Percentiles rank a stretch among this genome's conserved stretches.
phyloP scores from a whole-genome alignment of 257 asterid genomes.

The Hygrophila difformis region DNA sequence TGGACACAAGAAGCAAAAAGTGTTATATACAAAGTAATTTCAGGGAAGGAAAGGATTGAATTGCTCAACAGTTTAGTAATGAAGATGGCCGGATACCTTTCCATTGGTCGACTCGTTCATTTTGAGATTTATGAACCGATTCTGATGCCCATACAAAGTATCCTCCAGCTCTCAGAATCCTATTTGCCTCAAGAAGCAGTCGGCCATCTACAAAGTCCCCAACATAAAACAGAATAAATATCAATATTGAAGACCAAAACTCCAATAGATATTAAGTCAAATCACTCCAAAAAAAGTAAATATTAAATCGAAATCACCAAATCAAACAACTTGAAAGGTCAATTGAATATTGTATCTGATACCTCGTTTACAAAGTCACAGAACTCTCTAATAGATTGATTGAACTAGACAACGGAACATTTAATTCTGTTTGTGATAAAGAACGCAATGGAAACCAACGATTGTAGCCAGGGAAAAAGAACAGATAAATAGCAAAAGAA shows the following conservation, averaged over 20 bases:
- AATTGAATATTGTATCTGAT: no score
- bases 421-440: background rate
- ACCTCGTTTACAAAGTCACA: no score
- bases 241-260: no score
- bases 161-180: constrained; percentile 66
- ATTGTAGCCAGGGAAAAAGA: background rate
- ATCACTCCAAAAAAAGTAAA: no score
- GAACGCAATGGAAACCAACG: background rate
- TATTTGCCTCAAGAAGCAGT: constrained; percentile 60
- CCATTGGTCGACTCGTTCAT: constrained; percentile 26
- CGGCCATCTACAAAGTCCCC: constrained; percentile 42
- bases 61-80: background rate
- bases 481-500: background rate
- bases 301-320: no score
- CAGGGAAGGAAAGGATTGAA: background rate
- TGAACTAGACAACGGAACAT: no score
- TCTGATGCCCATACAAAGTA: constrained; percentile 40
- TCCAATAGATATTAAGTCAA: no score
- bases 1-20: background rate
- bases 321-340: no score
- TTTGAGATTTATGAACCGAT: constrained; percentile 21
- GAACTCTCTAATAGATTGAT: no score
- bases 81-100: constrained; percentile 29
- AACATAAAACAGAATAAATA: constrained; percentile 1
- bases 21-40: no score